phyloP scores from a whole-genome alignment of 345 rosid species.

The Ailanthus altissimus region DNA sequence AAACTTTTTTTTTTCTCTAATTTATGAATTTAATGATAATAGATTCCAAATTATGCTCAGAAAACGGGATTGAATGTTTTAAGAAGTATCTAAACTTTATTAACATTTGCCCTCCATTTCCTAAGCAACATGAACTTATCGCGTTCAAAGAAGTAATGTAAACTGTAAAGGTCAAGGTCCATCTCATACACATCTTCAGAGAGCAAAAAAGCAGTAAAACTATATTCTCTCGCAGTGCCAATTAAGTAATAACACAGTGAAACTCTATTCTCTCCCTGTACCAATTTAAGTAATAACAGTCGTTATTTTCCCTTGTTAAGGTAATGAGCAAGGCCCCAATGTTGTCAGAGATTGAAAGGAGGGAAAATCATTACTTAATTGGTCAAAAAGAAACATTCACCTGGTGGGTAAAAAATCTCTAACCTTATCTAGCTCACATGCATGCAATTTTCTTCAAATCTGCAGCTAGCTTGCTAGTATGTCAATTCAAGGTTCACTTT shows the following conservation, averaged over 20 bases:
- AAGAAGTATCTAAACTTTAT: too few species aligned
- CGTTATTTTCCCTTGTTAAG: not conserved
- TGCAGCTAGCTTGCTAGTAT: not conserved
- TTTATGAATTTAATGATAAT: not conserved
- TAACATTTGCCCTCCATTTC: too few species aligned
- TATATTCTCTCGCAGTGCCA: not conserved
- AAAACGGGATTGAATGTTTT: too few species aligned
- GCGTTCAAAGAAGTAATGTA: too few species aligned
- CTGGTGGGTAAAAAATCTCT: not conserved
- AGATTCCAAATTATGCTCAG: too few species aligned
- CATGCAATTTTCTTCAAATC: not conserved
- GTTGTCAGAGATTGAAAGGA: not conserved
- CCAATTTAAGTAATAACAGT: not conserved
- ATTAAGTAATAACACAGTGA: not conserved
- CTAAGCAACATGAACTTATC: too few species aligned
- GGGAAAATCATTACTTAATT: not conserved
- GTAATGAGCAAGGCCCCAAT: not conserved
- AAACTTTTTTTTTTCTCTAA: not conserved
- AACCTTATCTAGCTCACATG: not conserved
- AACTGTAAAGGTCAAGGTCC: not conserved
- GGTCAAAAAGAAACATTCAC: constrained; percentile 16
- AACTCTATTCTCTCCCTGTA: not conserved
- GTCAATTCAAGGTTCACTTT: not conserved
- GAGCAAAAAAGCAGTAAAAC: not conserved
- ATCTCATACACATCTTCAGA: not conserved